Evolutionary conservation across 306 rosid species (phyloP), one percentile per base, ranked within the genome.

Genomic region (Mucuna pruriens): DNA sequence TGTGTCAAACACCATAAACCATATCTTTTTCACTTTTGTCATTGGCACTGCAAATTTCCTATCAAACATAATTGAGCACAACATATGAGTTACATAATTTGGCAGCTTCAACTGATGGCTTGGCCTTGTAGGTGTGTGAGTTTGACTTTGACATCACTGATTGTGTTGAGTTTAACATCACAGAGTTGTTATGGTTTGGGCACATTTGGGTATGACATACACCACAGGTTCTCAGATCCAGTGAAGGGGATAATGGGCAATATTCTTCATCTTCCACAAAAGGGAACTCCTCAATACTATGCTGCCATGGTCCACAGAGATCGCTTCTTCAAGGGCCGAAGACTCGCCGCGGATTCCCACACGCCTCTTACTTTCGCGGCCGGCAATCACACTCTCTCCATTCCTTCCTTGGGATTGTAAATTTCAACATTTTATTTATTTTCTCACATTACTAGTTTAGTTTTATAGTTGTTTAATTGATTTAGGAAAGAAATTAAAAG

Each of bases 221-320:
- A 93, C 69, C 97, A 95, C 79, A 63, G 90, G 9, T 86, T 80
- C 49, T 93, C 98, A 7, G 94, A 93, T 87, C 87, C 84, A 10
- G 86, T 95, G 16, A 84, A 75, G 77, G 89, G 58, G 22, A 38
- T 93, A 82, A 60, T 93, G 8, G 89, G 89, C 33, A n/a, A n/a
- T n/a, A 19, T 60, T 19, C 78, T 79, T 42, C 86, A 77, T 10
- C 25, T 88, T 2, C 98, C 98, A 4, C 82, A n/a, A 22, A 89
- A 86, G 72, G 94, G 97, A 2, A 90, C 76, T 38, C 77, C 85
- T 16, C 89, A 48, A 10, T 93, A 95, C 71, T 93, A 89, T 60
- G 90, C 81, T 5, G 86, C 88, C 10, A 85, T 93, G 97, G 84
- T 83, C 10, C 90, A 91, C 67, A 71, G 96, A 31, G 99, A 95